Evolutionary conservation across 495 filamentous ascomycete species (phyloP).

Genomic region (Trypethelium eluteriae): DNA sequence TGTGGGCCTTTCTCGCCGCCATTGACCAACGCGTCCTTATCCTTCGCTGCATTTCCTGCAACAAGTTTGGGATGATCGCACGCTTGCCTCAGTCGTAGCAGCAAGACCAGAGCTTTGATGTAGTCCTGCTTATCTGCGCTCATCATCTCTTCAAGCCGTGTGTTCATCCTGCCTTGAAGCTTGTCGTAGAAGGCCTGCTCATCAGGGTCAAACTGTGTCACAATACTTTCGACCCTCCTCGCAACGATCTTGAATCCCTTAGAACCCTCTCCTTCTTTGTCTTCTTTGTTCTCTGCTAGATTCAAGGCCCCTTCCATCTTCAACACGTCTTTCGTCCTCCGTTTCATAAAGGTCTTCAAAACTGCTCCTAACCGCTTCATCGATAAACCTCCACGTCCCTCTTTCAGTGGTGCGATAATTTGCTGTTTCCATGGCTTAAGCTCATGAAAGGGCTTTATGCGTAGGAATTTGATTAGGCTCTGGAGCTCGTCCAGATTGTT

Average conservation of each 20-base stretch:
- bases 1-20: constrained; percentile 44
- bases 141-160: constrained; percentile 86
- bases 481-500: constrained; percentile 98
- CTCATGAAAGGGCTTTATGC: constrained; percentile 85
- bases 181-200: constrained; percentile 81
- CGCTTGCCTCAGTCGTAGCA: constrained; percentile 80
- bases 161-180: constrained; percentile 74
- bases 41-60: constrained; percentile 72
- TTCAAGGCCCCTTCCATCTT: constrained; percentile 73
- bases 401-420: constrained; percentile 78
- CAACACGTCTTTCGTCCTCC: constrained; percentile 88
- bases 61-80: constrained; percentile 91
- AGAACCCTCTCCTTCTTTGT: constrained; percentile 42
- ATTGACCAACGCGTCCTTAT: constrained; percentile 72
- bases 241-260: constrained; percentile 78
- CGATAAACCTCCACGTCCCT: constrained; percentile 77
- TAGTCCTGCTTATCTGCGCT: constrained; percentile 71
- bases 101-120: constrained; percentile 75
- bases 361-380: constrained; percentile 76
- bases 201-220: constrained; percentile 66
- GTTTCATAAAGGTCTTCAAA: constrained; percentile 91
- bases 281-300: constrained; percentile 53
- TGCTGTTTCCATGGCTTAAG: constrained; percentile 77
- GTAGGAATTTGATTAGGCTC: constrained; percentile 81
- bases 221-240: constrained; percentile 74